phyloP scores from a whole-genome alignment of 169 alveolate species.

The Perkinsus marinus region DNA sequence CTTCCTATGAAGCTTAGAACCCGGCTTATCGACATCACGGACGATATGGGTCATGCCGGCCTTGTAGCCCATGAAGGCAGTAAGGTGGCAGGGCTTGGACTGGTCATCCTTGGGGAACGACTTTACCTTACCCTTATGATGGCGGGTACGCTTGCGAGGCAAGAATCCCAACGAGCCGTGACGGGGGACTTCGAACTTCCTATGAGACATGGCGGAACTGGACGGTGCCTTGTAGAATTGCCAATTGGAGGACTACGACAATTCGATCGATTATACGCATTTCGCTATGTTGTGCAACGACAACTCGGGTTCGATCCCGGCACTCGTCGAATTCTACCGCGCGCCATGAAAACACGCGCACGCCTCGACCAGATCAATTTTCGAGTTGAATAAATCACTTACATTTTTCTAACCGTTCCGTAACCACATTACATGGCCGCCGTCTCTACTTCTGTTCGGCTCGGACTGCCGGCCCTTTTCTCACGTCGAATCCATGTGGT shows the following conservation, averaged over 20 bases:
- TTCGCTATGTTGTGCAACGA: neutral
- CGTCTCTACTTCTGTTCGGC: no score
- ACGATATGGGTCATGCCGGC: constrained; percentile 99
- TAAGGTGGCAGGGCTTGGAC: constrained; percentile 84
- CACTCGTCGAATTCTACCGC: neutral
- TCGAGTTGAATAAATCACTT: neutral
- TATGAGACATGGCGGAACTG: constrained; percentile 85
- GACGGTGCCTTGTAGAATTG: neutral
- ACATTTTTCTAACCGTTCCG: no score
- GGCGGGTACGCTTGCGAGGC: constrained; percentile 87
- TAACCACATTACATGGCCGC: no score
- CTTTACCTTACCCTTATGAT: constrained; percentile 70
- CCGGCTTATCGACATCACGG: constrained; percentile 94
- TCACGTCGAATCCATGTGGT: neutral
- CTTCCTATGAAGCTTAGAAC: constrained; percentile 93
- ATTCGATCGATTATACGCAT: neutral
- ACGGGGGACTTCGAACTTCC: constrained; percentile 99
- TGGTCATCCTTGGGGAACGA: constrained; percentile 97
- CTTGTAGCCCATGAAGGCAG: constrained; percentile 98
- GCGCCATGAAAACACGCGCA: neutral
- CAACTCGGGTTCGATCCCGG: neutral
- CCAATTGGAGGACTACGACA: neutral
- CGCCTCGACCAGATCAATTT: neutral
- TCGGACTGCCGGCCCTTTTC: neutral
- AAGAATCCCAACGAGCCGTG: constrained; percentile 97